These are phyloP conservation scores for Thalassiosira oceanica DNA, from an alignment of 352 stramenopile species.

Conservation along the genomic window DNA sequence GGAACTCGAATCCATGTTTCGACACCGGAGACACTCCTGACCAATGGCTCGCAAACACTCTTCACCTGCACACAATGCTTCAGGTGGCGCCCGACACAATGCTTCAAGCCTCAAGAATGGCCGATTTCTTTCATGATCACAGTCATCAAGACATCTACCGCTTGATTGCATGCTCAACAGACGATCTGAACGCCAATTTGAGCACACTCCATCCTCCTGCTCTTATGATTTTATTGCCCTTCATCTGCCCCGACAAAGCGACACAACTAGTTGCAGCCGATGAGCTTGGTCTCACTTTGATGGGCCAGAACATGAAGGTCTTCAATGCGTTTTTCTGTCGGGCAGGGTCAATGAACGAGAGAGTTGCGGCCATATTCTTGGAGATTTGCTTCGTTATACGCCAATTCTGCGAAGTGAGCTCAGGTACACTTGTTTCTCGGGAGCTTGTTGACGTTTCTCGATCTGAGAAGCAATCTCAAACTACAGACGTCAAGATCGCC, in stretches of 20 bases:
- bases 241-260: slow-evolving; percentile 19
- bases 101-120: slow-evolving; percentile 20
- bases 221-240: slow-evolving; percentile 44
- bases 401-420: slow-evolving; percentile 25
- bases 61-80: slow-evolving; percentile 46
- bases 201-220: slow-evolving; percentile 23
- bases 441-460: no score
- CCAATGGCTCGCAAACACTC: slow-evolving; percentile 18
- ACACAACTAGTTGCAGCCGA: slow-evolving; percentile 22
- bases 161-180: slow-evolving; percentile 10
- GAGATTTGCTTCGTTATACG: slow-evolving; percentile 39
- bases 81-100: slow-evolving; percentile 19
- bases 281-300: slow-evolving; percentile 23
- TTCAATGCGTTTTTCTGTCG: slow-evolving; percentile 40
- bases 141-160: slow-evolving; percentile 29
- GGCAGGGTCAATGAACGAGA: slow-evolving; percentile 8
- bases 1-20: slow-evolving; percentile 10
- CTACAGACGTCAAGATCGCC: no score
- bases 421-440: slow-evolving; percentile 25
- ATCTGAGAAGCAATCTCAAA: no score
- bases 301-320: slow-evolving; percentile 30
- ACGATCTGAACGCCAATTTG: slow-evolving; percentile 3
- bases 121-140: slow-evolving; percentile 31
- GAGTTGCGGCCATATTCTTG: slow-evolving; percentile 23
- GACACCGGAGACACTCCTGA: slow-evolving; percentile 3